These are phyloP conservation scores for Umbelopsis isabellina DNA, from an alignment of 192 early-diverging fungal genomes.

Conservation along the genomic window DNA sequence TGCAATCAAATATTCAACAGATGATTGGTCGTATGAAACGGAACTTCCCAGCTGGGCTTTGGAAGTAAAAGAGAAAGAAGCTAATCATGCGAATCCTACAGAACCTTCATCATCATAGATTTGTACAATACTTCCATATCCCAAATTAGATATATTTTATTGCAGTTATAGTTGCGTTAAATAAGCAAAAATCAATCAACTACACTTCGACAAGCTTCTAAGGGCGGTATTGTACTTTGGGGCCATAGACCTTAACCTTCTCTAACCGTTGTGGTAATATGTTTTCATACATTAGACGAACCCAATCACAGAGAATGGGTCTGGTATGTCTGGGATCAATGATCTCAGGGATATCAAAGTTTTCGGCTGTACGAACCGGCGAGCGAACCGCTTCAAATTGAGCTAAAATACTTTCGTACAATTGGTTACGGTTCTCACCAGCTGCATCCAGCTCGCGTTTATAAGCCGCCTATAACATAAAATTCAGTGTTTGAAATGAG, in stretches of 20 bases:
- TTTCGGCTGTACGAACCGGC: conserved; percentile 37
- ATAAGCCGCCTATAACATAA: conserved; percentile 37
- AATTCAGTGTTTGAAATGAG: background rate
- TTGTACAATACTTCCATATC: background rate
- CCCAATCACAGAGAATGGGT: conserved; percentile 39
- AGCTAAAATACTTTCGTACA: conserved; percentile 36
- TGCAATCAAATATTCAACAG: conserved; percentile 79
- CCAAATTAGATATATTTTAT: background rate
- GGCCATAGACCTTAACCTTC: conserved; percentile 31
- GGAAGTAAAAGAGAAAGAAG: conserved; percentile 37
- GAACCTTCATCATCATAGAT: background rate
- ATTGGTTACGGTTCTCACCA: conserved; percentile 33
- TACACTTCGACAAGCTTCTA: background rate
- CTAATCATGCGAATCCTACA: background rate
- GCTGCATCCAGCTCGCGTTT: conserved; percentile 37
- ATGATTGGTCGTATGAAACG: conserved; percentile 81
- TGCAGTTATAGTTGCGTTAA: background rate
- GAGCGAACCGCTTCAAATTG: conserved; percentile 42
- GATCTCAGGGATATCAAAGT: conserved; percentile 42
- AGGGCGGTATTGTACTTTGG: conserved; percentile 34
- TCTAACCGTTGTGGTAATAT: conserved; percentile 36
- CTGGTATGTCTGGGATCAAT: conserved; percentile 44
- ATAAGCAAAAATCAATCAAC: background rate
- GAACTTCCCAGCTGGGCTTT: conserved; percentile 81
- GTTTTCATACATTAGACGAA: conserved; percentile 38